These are phyloP conservation scores for Furcasterigmium sp. DNA, from an alignment of 2,329 filamentous ascomycete species.

Conservation along the genomic window DNA sequence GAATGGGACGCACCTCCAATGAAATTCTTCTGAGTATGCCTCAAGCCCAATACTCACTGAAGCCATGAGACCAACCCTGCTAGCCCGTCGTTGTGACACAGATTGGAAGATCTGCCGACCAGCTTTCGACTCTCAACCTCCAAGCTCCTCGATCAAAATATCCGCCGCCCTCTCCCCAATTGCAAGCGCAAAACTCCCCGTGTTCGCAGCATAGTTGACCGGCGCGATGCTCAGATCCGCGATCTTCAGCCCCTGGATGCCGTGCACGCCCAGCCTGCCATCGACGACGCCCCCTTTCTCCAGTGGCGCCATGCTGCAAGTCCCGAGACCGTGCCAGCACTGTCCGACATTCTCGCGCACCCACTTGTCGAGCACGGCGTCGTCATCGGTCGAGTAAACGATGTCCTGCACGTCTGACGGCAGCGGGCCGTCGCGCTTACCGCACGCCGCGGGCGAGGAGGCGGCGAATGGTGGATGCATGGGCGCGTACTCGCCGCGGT, in stretches of 20 bases:
- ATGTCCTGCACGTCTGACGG: constrained; percentile 29
- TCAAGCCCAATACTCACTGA: no score
- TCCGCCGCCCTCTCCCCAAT: constrained; percentile 36
- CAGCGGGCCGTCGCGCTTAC: constrained; percentile 16
- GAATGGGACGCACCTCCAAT: no score
- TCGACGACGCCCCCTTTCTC: constrained; percentile 36
- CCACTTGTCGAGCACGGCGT: constrained; percentile 38
- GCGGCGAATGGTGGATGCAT: constrained; percentile 37
- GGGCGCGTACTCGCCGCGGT: constrained; percentile 35
- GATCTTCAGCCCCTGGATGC: constrained; percentile 29
- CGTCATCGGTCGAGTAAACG: constrained; percentile 41
- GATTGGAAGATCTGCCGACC: no score
- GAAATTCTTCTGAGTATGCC: no score
- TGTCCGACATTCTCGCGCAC: constrained; percentile 30
- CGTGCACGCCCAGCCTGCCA: constrained; percentile 32
- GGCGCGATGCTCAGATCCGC: constrained; percentile 29
- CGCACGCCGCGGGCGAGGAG: constrained; percentile 29
- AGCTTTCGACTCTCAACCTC: constrained; percentile 9
- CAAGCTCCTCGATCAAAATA: constrained; percentile 22
- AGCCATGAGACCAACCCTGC: no score
- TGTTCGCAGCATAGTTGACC: constrained; percentile 37
- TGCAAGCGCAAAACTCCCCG: constrained; percentile 34
- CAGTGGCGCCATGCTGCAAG: constrained; percentile 33
- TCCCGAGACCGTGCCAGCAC: constrained; percentile 37
- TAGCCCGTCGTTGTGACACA: no score